phyloP scores from a whole-genome alignment of 2,329 filamentous ascomycete species.

The Alternaria longipes region DNA sequence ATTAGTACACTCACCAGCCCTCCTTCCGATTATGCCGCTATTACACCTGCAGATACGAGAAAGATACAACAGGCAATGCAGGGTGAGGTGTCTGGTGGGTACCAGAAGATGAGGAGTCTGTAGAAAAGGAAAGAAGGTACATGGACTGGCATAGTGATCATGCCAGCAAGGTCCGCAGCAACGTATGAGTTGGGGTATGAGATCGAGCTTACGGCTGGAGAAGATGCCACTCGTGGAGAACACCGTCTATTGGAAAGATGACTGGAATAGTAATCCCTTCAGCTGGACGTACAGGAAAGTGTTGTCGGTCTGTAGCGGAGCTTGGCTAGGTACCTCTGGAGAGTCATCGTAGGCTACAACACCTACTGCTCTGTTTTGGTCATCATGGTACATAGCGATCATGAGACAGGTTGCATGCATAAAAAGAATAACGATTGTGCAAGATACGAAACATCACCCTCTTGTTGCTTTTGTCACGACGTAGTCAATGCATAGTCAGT shows the following conservation, averaged over 20 bases:
- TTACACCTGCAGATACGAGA: neutral
- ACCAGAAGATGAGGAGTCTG: neutral
- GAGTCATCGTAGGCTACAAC: neutral
- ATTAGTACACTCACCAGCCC: neutral
- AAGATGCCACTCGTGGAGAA: neutral
- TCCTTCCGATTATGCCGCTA: neutral
- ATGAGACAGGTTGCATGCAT: neutral
- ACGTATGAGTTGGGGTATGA: neutral
- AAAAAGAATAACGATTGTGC: neutral
- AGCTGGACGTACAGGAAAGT: neutral
- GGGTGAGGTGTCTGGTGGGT: neutral
- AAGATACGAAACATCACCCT: neutral
- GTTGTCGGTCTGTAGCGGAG: too few relatives aligned
- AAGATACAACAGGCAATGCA: neutral
- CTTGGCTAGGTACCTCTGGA: too few relatives aligned
- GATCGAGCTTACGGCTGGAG: neutral
- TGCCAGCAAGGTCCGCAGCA: neutral
- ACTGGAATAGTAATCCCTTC: neutral
- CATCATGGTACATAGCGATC: neutral
- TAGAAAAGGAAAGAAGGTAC: neutral
- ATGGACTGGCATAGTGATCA: neutral
- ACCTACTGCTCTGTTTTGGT: neutral
- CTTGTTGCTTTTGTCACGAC: neutral
- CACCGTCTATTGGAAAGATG: neutral
- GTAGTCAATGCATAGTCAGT: constrained; percentile 5